phyloP scores from a whole-genome alignment of 1,284 basidiomycete genomes.

The Ceratobasidium sp. region DNA sequence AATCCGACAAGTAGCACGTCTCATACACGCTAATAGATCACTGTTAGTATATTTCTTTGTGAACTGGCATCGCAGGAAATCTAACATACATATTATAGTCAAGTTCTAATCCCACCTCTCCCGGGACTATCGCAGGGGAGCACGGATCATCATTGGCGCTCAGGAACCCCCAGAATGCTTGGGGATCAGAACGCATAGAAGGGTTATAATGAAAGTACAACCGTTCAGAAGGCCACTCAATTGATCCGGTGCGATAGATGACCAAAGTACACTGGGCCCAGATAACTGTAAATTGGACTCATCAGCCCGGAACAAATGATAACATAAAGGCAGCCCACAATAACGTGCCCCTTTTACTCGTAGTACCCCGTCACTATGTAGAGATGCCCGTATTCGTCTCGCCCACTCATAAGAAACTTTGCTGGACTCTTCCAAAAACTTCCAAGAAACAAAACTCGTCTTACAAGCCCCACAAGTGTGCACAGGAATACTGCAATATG shows the following conservation, averaged over 20 bases:
- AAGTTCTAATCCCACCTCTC: background rate
- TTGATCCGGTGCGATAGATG: background rate
- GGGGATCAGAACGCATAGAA: background rate
- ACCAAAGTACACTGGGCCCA: no score
- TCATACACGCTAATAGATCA: background rate
- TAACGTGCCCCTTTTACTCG: no score
- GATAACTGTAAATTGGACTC: no score
- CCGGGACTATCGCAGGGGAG: background rate
- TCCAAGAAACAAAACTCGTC: no score
- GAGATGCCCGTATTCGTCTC: no score
- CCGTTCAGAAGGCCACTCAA: background rate
- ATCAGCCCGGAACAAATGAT: no score
- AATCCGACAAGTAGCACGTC: background rate
- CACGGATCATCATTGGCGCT: background rate
- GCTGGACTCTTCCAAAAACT: no score
- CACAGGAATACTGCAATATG: no score
- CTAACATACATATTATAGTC: background rate
- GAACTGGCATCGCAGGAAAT: background rate
- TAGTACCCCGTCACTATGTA: no score
- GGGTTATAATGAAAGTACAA: conserved; percentile 5
- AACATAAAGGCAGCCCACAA: no score
- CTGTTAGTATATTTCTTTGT: background rate
- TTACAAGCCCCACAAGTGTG: no score
- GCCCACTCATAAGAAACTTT: no score
- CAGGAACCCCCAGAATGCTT: background rate